Percentiles rank a stretch among this genome's conserved stretches.
Conservation (phyloP, 768 basidiomycete genomes). For the Cytidiella melzeri region DNA sequence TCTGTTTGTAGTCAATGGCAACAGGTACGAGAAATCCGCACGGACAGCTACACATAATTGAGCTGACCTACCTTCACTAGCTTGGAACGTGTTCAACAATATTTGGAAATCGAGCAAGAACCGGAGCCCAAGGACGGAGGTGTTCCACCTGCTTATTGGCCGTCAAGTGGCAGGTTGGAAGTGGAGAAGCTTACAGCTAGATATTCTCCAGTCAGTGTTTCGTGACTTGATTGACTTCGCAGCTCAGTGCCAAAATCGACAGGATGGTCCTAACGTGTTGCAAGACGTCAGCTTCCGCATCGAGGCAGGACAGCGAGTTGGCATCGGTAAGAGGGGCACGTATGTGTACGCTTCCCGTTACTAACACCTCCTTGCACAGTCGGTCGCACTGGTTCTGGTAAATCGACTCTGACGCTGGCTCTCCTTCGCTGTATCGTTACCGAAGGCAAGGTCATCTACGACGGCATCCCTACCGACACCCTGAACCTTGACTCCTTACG, state of each 20-base stretch:
- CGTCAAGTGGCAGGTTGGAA: constrained; percentile 36
- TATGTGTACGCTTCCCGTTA: neutral
- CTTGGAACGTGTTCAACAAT: constrained; percentile 38
- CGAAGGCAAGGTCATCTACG: constrained; percentile 45
- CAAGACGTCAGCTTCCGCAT: constrained; percentile 46
- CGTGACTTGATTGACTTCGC: neutral
- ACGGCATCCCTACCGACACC: constrained; percentile 37
- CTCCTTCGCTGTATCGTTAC: constrained; percentile 51
- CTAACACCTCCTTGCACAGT: no score
- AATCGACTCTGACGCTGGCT: constrained; percentile 42
- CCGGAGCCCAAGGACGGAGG: constrained; percentile 28
- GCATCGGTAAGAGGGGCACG: constrained; percentile 47
- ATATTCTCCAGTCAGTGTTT: constrained; percentile 30
- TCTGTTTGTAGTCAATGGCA: constrained; percentile 3
- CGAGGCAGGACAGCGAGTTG: constrained; percentile 50
- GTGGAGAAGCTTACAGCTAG: constrained; percentile 40
- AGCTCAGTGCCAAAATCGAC: constrained; percentile 27
- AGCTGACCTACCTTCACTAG: no score
- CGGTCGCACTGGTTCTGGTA: constrained; percentile 54
- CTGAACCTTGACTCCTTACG: constrained; percentile 50
- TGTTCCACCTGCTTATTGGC: constrained; percentile 48
- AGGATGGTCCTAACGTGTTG: constrained; percentile 52
- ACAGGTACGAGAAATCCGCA: constrained; percentile 8
- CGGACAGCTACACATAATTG: no score
- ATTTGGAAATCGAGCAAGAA: constrained; percentile 43